These are phyloP conservation scores for Vicia faba DNA, from an alignment of 306 rosid species.

Conservation along the genomic window DNA sequence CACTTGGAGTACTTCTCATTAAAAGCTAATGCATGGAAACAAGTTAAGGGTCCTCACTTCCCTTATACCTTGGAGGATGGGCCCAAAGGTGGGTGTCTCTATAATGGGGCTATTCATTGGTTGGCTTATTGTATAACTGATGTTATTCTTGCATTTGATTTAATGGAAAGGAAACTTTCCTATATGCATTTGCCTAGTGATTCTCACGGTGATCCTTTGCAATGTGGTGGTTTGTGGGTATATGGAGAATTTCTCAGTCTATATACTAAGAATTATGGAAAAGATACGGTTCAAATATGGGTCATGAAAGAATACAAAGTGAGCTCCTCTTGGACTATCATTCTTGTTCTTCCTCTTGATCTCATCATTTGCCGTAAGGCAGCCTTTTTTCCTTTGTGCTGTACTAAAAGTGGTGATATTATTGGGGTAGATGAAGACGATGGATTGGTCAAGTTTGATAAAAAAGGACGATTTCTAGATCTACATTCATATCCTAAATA, in stretches of 20 bases:
- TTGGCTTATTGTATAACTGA: background rate
- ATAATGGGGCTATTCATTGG: constrained; percentile 29
- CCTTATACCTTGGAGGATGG: background rate
- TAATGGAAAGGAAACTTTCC: background rate
- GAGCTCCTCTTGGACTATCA: constrained; percentile 36
- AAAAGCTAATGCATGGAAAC: background rate
- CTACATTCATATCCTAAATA: background rate
- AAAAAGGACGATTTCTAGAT: constrained; percentile 14
- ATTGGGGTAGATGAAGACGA: background rate
- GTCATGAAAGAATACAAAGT: constrained; percentile 34
- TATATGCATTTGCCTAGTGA: constrained; percentile 11
- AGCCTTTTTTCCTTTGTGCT: background rate
- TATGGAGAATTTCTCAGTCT: constrained; percentile 16
- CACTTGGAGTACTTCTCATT: constrained; percentile 2
- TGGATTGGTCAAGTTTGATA: constrained; percentile 22
- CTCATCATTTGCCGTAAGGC: too few relatives aligned
- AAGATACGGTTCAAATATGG: constrained; percentile 17
- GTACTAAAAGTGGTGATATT: constrained; percentile 28
- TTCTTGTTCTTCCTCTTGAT: background rate
- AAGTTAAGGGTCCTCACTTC: background rate
- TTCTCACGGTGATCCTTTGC: background rate
- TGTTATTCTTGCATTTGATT: constrained; percentile 33
- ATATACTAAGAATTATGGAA: background rate
- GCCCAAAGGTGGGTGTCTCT: background rate
- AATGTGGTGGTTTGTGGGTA: background rate